phyloP scores from a whole-genome alignment of 2,329 filamentous ascomycete species.

The Pseudocercospora pini-densiflorae region DNA sequence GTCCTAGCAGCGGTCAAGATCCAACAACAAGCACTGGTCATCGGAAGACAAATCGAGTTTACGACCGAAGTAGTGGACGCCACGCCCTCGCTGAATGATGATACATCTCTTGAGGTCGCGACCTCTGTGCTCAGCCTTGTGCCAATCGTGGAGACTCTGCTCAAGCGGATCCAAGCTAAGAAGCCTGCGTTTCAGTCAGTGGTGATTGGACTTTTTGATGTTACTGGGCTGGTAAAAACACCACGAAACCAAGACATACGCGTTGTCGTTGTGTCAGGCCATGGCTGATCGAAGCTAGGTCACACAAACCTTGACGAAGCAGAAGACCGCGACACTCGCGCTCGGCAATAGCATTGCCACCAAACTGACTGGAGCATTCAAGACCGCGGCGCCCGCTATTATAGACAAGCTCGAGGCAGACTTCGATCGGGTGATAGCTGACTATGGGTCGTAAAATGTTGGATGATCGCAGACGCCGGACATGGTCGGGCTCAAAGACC shows the following conservation, averaged over 20 bases:
- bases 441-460: neutral
- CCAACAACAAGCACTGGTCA: constrained; percentile 1
- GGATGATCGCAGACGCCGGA: neutral
- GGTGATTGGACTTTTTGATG: constrained; percentile 5
- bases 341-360: neutral
- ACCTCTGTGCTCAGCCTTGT: neutral
- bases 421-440: constrained; percentile 1
- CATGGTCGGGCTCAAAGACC: too few relatives aligned
- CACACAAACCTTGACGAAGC: neutral
- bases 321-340: neutral
- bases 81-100: neutral
- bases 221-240: neutral
- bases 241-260: too few relatives aligned
- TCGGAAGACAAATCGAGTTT: neutral
- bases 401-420: neutral
- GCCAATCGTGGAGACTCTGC: neutral
- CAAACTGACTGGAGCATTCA: neutral
- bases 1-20: constrained; percentile 1
- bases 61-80: neutral
- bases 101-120: neutral
- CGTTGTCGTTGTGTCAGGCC: neutral
- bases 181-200: constrained; percentile 2
- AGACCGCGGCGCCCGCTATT: neutral
- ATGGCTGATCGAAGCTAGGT: neutral
- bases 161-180: neutral